These are phyloP conservation scores for Rhynchosporium graminicola DNA, from an alignment of 2,329 filamentous ascomycete genomes.

Conservation along the genomic window DNA sequence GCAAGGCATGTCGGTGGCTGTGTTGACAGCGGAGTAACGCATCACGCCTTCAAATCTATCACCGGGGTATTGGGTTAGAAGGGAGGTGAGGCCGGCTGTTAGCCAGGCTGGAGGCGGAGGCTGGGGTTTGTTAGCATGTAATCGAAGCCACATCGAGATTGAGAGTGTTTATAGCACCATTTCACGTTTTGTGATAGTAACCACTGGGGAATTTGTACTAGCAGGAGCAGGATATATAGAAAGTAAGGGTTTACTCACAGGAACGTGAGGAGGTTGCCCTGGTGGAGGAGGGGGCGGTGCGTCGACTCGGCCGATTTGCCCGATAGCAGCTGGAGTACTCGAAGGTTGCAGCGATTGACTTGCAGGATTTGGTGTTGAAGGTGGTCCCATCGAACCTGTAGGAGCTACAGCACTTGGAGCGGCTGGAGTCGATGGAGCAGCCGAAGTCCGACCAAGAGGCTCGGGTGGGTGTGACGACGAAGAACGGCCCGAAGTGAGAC, in stretches of 20 bases:
- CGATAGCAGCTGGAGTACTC: constrained; percentile 46
- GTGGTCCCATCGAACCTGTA: constrained; percentile 56
- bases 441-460: constrained; percentile 44
- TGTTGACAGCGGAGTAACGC: constrained; percentile 83
- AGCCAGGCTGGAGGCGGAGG: constrained; percentile 89
- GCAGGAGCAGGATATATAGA: not conserved
- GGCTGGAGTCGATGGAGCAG: constrained; percentile 42
- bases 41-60: constrained; percentile 89
- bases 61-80: constrained; percentile 71
- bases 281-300: constrained; percentile 61
- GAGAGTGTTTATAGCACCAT: not conserved
- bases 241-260: constrained; percentile 55
- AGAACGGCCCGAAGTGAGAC: constrained; percentile 48
- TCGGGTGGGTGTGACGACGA: constrained; percentile 44
- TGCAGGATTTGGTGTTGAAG: constrained; percentile 43
- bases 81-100: constrained; percentile 66
- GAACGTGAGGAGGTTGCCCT: constrained; percentile 55
- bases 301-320: constrained; percentile 67
- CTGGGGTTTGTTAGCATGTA: constrained; percentile 48
- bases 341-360: constrained; percentile 36
- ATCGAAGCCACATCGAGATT: not conserved
- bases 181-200: not conserved
- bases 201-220: not conserved
- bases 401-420: constrained; percentile 47
- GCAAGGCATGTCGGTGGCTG: constrained; percentile 65